These are phyloP conservation scores for Acidiella bohemica DNA, from an alignment of 495 filamentous ascomycete genomes.

Conservation along the genomic window DNA sequence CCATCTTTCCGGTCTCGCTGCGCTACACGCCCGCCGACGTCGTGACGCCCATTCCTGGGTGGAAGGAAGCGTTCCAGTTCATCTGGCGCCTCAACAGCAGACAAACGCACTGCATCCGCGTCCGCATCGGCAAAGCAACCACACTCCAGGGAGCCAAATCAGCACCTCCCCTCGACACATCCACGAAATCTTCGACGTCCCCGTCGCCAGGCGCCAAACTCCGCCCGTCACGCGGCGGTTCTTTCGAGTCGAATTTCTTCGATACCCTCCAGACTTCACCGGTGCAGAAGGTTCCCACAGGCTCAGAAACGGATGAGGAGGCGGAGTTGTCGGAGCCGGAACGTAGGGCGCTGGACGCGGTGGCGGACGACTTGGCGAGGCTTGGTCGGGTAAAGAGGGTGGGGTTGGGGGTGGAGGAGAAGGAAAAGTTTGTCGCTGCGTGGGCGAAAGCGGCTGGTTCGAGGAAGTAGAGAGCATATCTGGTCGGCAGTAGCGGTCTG, in stretches of 20 bases:
- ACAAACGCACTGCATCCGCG: constrained; percentile 78
- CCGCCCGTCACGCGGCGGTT: constrained; percentile 13
- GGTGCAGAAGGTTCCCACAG: constrained; percentile 22
- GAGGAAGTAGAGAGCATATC: not conserved
- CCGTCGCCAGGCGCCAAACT: constrained; percentile 7
- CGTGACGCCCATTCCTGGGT: constrained; percentile 71
- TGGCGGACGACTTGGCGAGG: constrained; percentile 77
- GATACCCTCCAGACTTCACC: constrained; percentile 28
- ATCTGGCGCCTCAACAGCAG: constrained; percentile 75
- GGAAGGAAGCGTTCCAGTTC: constrained; percentile 44
- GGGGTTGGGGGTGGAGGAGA: constrained; percentile 66
- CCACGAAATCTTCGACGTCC: not conserved
- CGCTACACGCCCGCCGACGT: constrained; percentile 80
- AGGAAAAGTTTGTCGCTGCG: constrained; percentile 60
- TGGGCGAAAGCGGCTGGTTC: constrained; percentile 23
- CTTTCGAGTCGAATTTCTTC: constrained; percentile 38
- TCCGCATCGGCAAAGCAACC: constrained; percentile 54
- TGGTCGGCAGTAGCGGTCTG: not conserved
- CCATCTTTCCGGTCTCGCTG: constrained; percentile 79
- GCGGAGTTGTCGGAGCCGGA: constrained; percentile 42
- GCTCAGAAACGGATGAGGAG: constrained; percentile 21
- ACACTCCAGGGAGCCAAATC: constrained; percentile 1
- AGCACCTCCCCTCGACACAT: constrained; percentile 1
- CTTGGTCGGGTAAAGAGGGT: constrained; percentile 86
- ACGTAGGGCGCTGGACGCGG: constrained; percentile 49